Percentiles rank a stretch among this genome's conserved stretches.
These are phyloP conservation scores for Piloderma croceum DNA, from an alignment of 768 basidiomycete genomes.

Conservation along the genomic window DNA sequence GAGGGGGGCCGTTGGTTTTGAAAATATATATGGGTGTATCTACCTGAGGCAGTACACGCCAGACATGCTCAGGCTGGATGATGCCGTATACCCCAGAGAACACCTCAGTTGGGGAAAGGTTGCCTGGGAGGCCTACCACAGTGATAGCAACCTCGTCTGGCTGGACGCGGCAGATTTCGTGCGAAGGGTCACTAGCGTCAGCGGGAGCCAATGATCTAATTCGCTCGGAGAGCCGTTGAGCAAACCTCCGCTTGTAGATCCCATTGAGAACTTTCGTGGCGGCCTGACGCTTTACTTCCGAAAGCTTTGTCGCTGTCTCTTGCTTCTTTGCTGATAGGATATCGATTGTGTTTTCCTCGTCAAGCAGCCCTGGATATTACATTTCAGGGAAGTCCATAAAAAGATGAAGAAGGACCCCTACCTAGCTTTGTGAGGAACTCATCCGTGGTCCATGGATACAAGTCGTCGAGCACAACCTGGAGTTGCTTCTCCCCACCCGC, in stretches of 20 bases:
- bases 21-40: slow-evolving; percentile 14
- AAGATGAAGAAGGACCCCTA: no score
- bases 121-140: slow-evolving; percentile 12
- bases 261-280: no score
- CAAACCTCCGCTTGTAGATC: no score
- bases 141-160: slow-evolving; percentile 14
- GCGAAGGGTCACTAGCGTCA: slow-evolving; percentile 6
- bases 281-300: no score
- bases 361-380: no score
- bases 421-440: no score
- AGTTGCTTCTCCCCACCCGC: background rate
- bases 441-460: background rate
- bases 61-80: slow-evolving; percentile 7
- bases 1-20: slow-evolving; percentile 7
- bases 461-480: background rate
- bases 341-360: no score
- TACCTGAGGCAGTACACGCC: slow-evolving; percentile 11
- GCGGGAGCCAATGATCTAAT: no score
- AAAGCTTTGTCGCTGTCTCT: no score
- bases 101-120: slow-evolving; percentile 9
- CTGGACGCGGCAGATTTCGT: slow-evolving; percentile 5
- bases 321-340: no score
- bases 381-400: no score
- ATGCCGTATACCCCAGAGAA: slow-evolving; percentile 14
- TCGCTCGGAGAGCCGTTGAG: no score